Base-by-base conservation (phyloP, 1,284 basidiomycete species). In the Rhodotorula sp. region DNA sequence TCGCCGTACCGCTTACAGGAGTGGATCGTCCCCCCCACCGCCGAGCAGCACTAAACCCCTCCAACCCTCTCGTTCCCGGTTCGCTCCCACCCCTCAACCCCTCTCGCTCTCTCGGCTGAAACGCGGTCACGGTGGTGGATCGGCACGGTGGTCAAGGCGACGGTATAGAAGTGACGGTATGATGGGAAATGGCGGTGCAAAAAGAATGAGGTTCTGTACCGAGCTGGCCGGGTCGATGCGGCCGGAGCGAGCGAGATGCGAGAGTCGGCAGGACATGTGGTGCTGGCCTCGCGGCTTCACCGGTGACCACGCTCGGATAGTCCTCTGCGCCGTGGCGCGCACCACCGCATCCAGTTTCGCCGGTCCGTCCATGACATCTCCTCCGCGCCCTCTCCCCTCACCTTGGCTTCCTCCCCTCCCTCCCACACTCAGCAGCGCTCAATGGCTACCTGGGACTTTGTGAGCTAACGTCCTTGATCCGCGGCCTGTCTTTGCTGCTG, bases 21-120 rank as follows among this genome's bases (percentile, higher is more conserved):
- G 54, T 74, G 72, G 72, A 68, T 74, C 57, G 72, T 69, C 48
- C 67, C 67, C 39, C 72, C 72, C 27, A 39, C 65, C 22, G 70
- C 66, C 29, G 70, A 60, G 34, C 56, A 71, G 36, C 68, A 71
- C 59, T 71, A 66, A 34, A 27, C 22, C 20, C 51, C 9, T 30
- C 2, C 20, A 19, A 36, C 10, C 7, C 51, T 2, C 29, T 19
- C 29, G 30, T 30, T 20, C 17, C 58, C 47, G 22, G 22, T 29
- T 17, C n/a, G 11, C 29, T 24, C 11, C 19, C 57, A 17, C 24
- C 47, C 39, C 39, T 17, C 11, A 44, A 8, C 13, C 39, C 24
- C 27, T 24, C 47, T 15, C 32, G 10, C 24, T 60, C 59, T 4
- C 48, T 39, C 58, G 22, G 27, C 34, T 36, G 54, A 3, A 30